Evolutionary conservation across 2,329 filamentous ascomycete species (phyloP), one percentile per base, ranked within the genome.

Genomic region (Pseudocercospora crystallina): DNA sequence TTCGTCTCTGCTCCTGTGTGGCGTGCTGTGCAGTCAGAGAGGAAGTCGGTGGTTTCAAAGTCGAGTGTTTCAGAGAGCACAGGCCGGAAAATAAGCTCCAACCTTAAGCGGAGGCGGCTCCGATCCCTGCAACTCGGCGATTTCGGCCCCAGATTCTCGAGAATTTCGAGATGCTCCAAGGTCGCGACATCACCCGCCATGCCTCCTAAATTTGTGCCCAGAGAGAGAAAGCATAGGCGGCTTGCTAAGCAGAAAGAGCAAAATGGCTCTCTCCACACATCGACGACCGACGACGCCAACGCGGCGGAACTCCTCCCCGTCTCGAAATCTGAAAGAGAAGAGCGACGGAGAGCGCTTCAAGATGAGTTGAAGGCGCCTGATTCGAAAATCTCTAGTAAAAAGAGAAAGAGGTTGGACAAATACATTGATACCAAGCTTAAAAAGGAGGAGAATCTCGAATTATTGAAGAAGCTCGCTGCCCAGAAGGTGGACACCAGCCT

Each of bases 361-460:
- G 77, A 78, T 38, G 77, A 84, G 61, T 61, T 85, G 51, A 73
- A 73, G 53, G 72, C 77, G 32, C 71, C 80, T 3, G 73, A 81
- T 50, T 69, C 77, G 3, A 80, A 80, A 58, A 77, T 85, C 51
- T 82, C 79, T 2, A 71, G 75, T 14, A 86, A 86, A 69, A 87
- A 87, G 70, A 77, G 82, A 60, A 86, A 86, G 72, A 74, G 84
- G 47, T 64, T 87, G 56, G 82, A 86, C 60, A 86, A 86, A 65
- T 87, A 86, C 59, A 83, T 87, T 68, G 91, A 97, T 64, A 94
- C 81, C 51, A 99, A 99, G 78, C 76, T 99, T 39, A 88, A 85
- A 70, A 96, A 95, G 70, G 94, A 99, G 66, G 92, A 97, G 70
- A 95, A 89, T 64, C 78, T 89, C 26, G 87, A 84, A 49, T 76